phyloP scores from a whole-genome alignment of 208 protist genomes.

The Blastocrithidia nonstop region DNA sequence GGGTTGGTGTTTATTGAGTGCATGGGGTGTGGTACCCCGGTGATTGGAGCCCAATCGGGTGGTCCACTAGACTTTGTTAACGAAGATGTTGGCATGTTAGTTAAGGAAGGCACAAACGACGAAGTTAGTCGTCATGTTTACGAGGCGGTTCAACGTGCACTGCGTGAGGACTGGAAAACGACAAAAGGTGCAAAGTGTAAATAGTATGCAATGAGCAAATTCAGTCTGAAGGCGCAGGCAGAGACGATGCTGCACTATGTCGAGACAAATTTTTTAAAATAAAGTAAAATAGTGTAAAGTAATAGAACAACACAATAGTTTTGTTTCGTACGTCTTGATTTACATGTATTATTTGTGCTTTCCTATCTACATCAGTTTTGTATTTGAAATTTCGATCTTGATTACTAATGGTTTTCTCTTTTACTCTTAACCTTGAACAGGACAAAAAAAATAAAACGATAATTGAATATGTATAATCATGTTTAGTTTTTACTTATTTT shows the following conservation, averaged over 20 bases:
- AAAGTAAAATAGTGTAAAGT: not conserved
- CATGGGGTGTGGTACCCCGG: conserved; percentile 65
- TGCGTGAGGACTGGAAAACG: conserved; percentile 60
- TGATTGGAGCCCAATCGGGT: conserved; percentile 61
- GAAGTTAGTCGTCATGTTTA: conserved; percentile 32
- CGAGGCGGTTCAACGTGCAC: conserved; percentile 23
- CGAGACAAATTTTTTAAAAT: conserved; percentile 19
- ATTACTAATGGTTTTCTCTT: too few species aligned
- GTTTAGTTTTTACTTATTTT: not conserved
- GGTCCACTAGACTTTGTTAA: conserved; percentile 66
- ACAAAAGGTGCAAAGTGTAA: conserved; percentile 33
- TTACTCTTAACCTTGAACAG: too few species aligned
- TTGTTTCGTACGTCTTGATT: too few species aligned
- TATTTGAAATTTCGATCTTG: too few species aligned
- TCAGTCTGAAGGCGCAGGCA: conserved; percentile 33
- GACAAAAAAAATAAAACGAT: too few species aligned
- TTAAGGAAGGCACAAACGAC: conserved; percentile 44
- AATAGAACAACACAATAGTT: not conserved
- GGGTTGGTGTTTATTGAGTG: conserved; percentile 70
- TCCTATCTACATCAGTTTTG: too few species aligned
- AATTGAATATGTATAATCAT: not conserved
- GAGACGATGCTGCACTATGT: conserved; percentile 34
- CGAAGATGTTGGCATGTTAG: conserved; percentile 35
- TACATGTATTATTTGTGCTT: too few species aligned
- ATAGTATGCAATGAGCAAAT: conserved; percentile 35